Evolutionary conservation across 371 early-diverging fungal genomes (phyloP).

Genomic region (Rhizomucor pusillus): DNA sequence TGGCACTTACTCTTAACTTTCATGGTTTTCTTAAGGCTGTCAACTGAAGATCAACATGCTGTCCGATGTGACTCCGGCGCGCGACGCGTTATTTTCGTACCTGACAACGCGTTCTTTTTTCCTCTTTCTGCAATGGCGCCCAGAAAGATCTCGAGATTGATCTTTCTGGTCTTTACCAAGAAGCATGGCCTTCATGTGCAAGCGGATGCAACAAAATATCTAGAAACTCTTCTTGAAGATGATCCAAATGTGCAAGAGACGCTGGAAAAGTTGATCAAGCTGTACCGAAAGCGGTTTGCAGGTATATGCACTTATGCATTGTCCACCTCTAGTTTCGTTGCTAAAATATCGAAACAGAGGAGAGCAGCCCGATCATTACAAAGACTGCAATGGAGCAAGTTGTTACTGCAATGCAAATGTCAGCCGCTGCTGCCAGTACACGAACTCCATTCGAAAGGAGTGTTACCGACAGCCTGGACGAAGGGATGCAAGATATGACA

Average conservation of each 20-base stretch:
- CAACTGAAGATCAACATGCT: too few relatives aligned
- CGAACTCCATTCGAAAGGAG: conserved; percentile 22
- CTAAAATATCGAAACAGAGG: background rate
- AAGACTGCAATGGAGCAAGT: background rate
- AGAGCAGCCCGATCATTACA: too few relatives aligned
- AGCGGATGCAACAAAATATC: conserved; percentile 63
- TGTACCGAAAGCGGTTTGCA: conserved; percentile 49
- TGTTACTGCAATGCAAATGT: conserved; percentile 1
- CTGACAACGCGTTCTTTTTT: too few relatives aligned
- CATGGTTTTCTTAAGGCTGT: too few relatives aligned
- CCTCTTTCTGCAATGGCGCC: too few relatives aligned
- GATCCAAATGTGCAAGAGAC: conserved; percentile 40
- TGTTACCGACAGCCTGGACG: conserved; percentile 23
- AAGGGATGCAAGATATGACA: conserved; percentile 31
- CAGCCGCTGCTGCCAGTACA: conserved; percentile 21
- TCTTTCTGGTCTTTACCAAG: conserved; percentile 58
- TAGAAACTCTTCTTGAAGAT: conserved; percentile 46
- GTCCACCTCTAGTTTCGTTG: conserved; percentile 11
- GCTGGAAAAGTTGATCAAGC: conserved; percentile 63
- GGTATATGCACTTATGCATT: conserved; percentile 15
- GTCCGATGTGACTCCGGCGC: too few relatives aligned
- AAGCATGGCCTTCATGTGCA: conserved; percentile 71
- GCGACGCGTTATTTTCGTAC: too few relatives aligned
- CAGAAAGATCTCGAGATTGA: conserved; percentile 6
- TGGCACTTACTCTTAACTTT: too few relatives aligned